These are phyloP conservation scores for Epichloe uncinata DNA, from an alignment of 2,329 filamentous ascomycete species.

Conservation along the genomic window DNA sequence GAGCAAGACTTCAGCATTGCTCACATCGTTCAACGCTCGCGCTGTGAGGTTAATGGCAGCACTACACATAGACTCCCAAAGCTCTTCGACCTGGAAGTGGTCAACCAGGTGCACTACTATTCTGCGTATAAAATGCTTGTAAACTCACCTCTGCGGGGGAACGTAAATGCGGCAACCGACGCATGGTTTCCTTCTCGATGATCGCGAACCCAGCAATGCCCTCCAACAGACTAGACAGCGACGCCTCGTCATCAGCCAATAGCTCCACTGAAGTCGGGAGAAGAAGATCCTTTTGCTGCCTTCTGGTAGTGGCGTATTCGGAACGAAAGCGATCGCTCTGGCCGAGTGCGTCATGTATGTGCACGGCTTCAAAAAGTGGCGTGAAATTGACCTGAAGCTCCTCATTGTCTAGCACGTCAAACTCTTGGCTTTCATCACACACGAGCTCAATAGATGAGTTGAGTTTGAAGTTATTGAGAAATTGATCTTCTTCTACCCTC, in stretches of 20 bases:
- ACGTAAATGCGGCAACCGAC: constrained; percentile 68
- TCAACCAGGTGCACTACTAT: not conserved
- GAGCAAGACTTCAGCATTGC: constrained; percentile 78
- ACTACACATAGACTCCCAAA: constrained; percentile 98
- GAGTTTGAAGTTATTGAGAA: constrained; percentile 71
- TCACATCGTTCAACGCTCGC: constrained; percentile 64
- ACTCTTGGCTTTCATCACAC: constrained; percentile 89
- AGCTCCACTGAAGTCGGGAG: constrained; percentile 66
- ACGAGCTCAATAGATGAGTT: constrained; percentile 95
- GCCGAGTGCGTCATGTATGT: constrained; percentile 90
- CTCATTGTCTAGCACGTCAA: constrained; percentile 89
- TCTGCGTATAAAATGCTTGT: not conserved
- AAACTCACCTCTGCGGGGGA: constrained; percentile 64
- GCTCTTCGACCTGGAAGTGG: constrained; percentile 65
- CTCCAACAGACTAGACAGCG: constrained; percentile 81
- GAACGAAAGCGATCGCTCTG: constrained; percentile 82
- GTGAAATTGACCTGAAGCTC: constrained; percentile 91
- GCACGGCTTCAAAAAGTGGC: constrained; percentile 84
- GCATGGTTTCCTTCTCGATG: constrained; percentile 88
- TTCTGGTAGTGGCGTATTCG: constrained; percentile 83
- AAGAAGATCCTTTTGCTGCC: constrained; percentile 83
- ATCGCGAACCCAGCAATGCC: constrained; percentile 94
- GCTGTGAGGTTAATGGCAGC: constrained; percentile 71
- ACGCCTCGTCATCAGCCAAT: constrained; percentile 68
- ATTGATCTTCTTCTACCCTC: constrained; percentile 60